Evolutionary conservation across 176 grass and related monocot genomes (phyloP), one percentile per base, ranked within the genome.

Genomic region (Aechmea fasciata): DNA sequence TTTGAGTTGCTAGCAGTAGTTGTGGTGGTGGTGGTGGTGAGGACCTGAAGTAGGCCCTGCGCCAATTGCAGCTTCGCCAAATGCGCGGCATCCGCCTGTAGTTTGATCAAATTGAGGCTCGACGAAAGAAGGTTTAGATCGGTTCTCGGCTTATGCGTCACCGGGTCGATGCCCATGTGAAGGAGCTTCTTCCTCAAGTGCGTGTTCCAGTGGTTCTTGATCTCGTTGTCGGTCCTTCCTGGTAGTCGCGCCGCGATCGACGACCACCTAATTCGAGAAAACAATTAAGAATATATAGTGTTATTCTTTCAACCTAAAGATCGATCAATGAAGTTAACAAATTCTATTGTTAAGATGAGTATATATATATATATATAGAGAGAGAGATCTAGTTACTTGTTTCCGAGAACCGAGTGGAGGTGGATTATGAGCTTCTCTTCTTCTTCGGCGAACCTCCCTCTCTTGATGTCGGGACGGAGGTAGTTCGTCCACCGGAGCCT

Each of bases 131-230:
- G 17, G 13, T 65, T 57, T 48, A 91, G 85, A 47, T 96, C 88
- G 28, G 87, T 71, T 22, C 88, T 77, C 0, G 83, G 92, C 11
- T 73, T 80, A 71, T 96, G 92, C 3, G 92, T 96, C 69, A 96
- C 85, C 0, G 92, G 92, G 75, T 96, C 92, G 62, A 96, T 96
- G 4, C 88, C 92, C 75, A 86, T 84, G 17, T 49, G 48, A 0
- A 96, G 85, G 5, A 96, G 92, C 78, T 88, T 90, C 78, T 96
- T 96, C 50, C 85, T 76, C 3, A 96, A 76, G 54, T 96, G 88
- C 0, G 92, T 96, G 77, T 96, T 96, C 92, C 92, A 96, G 72
- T 91, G 91, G 69, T 96, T 96, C 78, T 96, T 96, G 75, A 96
- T 88, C 83, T 91, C 88, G 28, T 96, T 96, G 65, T 91, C 92